A percentile compares a stretch with the other conserved stretches of the same genome.
Evolutionary conservation across 2,329 filamentous ascomycete genomes (phyloP).

Genomic region (Parastagonospora nodorum): DNA sequence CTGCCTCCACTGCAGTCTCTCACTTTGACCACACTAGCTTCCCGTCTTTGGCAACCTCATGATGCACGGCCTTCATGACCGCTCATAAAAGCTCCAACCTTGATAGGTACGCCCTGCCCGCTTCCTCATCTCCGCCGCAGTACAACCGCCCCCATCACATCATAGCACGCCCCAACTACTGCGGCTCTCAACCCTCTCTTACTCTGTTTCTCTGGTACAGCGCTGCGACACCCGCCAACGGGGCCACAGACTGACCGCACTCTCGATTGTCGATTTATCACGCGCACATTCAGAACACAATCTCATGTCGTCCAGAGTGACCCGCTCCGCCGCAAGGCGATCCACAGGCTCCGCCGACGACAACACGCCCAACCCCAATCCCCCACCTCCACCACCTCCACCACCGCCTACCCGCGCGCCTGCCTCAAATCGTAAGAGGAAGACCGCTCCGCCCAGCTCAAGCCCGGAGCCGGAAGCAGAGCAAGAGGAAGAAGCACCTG

Average conservation of each 20-base stretch:
- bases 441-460: conserved; percentile 59
- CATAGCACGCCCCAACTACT: conserved; percentile 10
- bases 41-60: conserved; percentile 42
- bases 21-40: conserved; percentile 6
- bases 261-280: conserved; percentile 34
- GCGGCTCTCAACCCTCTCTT: conserved; percentile 15
- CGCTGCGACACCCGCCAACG: conserved; percentile 33
- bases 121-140: conserved; percentile 21
- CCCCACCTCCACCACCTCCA: conserved; percentile 48
- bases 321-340: conserved; percentile 91
- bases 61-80: conserved; percentile 40
- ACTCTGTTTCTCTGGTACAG: conserved; percentile 31
- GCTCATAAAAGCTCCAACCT: conserved; percentile 33
- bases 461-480: conserved; percentile 55
- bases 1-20: conserved; percentile 1
- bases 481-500: conserved; percentile 24
- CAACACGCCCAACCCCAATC: conserved; percentile 45
- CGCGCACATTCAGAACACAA: conserved; percentile 51
- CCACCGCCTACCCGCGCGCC: conserved; percentile 52
- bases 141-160: neutral
- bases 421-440: conserved; percentile 73
- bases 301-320: conserved; percentile 97
- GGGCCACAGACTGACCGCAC: conserved; percentile 38
- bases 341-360: conserved; percentile 65
- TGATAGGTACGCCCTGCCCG: conserved; percentile 27